phyloP scores from a whole-genome alignment of 1,284 basidiomycete species.

The Ustilago shanxiensis region DNA sequence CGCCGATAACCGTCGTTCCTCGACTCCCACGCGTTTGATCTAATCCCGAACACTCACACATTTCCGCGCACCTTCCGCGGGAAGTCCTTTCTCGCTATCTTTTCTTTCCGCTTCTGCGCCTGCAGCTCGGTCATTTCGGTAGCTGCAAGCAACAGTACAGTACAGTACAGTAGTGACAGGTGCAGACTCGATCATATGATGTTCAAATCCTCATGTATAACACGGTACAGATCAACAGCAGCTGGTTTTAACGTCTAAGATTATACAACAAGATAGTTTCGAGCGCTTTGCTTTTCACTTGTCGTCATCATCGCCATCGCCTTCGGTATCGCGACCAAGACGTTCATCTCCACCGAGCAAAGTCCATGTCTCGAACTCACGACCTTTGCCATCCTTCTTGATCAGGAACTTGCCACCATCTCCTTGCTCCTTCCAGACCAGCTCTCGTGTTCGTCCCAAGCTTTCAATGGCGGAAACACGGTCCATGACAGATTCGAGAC shows the following conservation, averaged over 20 bases:
- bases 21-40: not conserved
- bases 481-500: slow-evolving; percentile 65
- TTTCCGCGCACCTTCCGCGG: not conserved
- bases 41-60: not conserved
- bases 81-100: not conserved
- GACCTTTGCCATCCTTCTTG: slow-evolving; percentile 56
- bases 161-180: not conserved
- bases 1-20: not conserved
- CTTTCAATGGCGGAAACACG: slow-evolving; percentile 64
- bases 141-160: not conserved
- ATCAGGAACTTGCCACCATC: slow-evolving; percentile 60
- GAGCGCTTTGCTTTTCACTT: not conserved
- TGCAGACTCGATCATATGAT: not conserved
- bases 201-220: not conserved
- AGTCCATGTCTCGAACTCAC: slow-evolving; percentile 61
- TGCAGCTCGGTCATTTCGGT: not conserved
- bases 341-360: slow-evolving; percentile 64
- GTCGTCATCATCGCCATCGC: slow-evolving; percentile 17
- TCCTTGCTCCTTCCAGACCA: slow-evolving; percentile 66
- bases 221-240: not conserved
- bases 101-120: not conserved
- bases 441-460: slow-evolving; percentile 56
- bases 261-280: not conserved
- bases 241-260: not conserved
- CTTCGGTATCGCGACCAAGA: slow-evolving; percentile 55